Percentiles rank a stretch among this genome's conserved stretches.
phyloP scores from a whole-genome alignment of 225 moss, liverwort and hornwort genomes.

The Pseudoscleropodium purum region DNA sequence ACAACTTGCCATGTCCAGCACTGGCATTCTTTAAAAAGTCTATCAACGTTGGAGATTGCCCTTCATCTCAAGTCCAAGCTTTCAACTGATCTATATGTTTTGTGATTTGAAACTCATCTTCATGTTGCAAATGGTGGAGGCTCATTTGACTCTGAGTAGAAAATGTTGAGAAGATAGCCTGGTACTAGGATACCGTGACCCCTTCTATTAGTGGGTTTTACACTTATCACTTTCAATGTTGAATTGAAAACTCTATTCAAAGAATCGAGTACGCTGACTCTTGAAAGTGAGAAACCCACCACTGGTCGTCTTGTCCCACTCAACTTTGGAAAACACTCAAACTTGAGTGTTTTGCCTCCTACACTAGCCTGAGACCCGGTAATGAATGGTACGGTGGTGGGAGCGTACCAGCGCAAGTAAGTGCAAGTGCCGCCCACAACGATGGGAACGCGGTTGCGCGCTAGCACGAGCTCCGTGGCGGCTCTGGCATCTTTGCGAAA shows the following conservation, averaged over 20 bases:
- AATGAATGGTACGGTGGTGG: neutral
- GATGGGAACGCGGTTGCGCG: constrained; percentile 31
- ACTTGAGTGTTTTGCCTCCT: neutral
- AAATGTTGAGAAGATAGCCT: neutral
- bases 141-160: neutral
- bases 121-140: neutral
- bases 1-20: neutral
- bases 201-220: neutral
- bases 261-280: neutral
- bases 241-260: neutral
- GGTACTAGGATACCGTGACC: neutral
- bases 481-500: constrained; percentile 34
- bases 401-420: constrained; percentile 34
- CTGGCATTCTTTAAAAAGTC: too few relatives aligned
- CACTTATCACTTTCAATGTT: neutral
- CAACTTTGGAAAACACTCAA: neutral
- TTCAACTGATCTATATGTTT: neutral
- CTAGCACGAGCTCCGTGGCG: constrained; percentile 33
- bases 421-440: constrained; percentile 50
- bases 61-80: neutral
- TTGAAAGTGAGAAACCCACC: neutral
- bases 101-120: neutral
- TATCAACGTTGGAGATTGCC: neutral
- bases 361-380: neutral
- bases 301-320: neutral